These are phyloP conservation scores for Hericium rajendrae DNA, from an alignment of 768 basidiomycete species.

Conservation along the genomic window DNA sequence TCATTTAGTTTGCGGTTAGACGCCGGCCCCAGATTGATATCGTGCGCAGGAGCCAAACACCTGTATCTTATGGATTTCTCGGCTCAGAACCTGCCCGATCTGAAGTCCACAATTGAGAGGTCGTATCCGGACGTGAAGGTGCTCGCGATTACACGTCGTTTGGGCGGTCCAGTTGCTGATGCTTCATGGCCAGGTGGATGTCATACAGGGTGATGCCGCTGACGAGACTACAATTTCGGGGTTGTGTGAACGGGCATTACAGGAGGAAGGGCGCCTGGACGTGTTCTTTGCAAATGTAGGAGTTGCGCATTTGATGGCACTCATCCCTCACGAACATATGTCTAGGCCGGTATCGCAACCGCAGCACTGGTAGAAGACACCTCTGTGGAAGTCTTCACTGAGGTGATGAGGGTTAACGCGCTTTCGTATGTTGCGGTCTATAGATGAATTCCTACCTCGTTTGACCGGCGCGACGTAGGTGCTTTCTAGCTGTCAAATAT, in stretches of 20 bases:
- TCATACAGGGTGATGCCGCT: constrained; percentile 73
- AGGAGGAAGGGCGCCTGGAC: constrained; percentile 81
- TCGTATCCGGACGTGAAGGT: constrained; percentile 78
- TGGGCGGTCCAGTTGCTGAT: background rate
- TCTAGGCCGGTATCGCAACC: constrained; percentile 59
- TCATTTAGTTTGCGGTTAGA: background rate
- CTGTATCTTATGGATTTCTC: constrained; percentile 73
- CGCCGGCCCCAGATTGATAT: background rate
- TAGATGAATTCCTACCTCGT: background rate
- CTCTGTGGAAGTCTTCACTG: constrained; percentile 58
- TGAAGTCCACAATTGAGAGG: constrained; percentile 57
- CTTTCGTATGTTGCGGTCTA: constrained; percentile 34
- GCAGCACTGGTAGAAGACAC: constrained; percentile 37
- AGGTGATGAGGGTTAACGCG: constrained; percentile 68
- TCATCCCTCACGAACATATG: too few species aligned
- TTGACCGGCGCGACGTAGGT: constrained; percentile 32
- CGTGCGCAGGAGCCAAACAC: constrained; percentile 53
- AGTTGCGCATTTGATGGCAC: background rate
- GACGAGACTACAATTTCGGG: constrained; percentile 59
- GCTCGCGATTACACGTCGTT: background rate
- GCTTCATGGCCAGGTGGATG: constrained; percentile 53
- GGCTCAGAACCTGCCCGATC: constrained; percentile 53
- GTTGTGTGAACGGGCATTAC: constrained; percentile 61
- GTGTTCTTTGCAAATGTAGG: constrained; percentile 92
- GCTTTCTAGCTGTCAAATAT: constrained; percentile 83